Percentiles rank a stretch among this genome's conserved stretches.
phyloP scores from a whole-genome alignment of 192 early-diverging fungal species.

The Funneliformis geosporum region DNA sequence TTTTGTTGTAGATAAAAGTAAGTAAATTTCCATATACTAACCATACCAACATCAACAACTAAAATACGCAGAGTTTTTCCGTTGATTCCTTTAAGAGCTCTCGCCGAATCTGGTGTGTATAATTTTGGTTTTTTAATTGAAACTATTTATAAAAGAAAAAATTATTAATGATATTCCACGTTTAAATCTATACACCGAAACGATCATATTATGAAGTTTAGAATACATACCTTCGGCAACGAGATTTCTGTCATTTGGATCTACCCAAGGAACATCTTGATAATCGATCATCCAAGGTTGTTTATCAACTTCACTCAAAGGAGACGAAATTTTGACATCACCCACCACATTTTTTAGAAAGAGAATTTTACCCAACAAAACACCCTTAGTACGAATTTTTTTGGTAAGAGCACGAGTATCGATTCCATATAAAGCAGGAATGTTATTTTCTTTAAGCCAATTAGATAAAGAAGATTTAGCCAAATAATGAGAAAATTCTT shows the following conservation, averaged over 20 bases:
- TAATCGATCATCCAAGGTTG: conserved; percentile 63
- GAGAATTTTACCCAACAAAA: conserved; percentile 87
- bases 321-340: conserved; percentile 39
- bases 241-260: conserved; percentile 91
- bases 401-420: conserved; percentile 98
- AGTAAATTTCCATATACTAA: conserved; percentile 21
- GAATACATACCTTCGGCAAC: conserved; percentile 70
- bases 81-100: conserved; percentile 52
- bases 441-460: conserved; percentile 91
- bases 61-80: conserved; percentile 83
- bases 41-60: conserved; percentile 96
- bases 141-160: conserved; percentile 49
- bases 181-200: not conserved
- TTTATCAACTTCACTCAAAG: not conserved
- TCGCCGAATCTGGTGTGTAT: conserved; percentile 69
- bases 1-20: not conserved
- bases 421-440: conserved; percentile 93
- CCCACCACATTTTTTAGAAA: conserved; percentile 70
- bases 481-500: conserved; percentile 92
- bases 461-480: conserved; percentile 78
- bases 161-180: not conserved
- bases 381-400: conserved; percentile 91
- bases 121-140: conserved; percentile 79
- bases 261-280: conserved; percentile 86
- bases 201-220: not conserved